These are phyloP conservation scores for Leucocoprinus leucothites DNA, from an alignment of 768 basidiomycete species.

Conservation along the genomic window DNA sequence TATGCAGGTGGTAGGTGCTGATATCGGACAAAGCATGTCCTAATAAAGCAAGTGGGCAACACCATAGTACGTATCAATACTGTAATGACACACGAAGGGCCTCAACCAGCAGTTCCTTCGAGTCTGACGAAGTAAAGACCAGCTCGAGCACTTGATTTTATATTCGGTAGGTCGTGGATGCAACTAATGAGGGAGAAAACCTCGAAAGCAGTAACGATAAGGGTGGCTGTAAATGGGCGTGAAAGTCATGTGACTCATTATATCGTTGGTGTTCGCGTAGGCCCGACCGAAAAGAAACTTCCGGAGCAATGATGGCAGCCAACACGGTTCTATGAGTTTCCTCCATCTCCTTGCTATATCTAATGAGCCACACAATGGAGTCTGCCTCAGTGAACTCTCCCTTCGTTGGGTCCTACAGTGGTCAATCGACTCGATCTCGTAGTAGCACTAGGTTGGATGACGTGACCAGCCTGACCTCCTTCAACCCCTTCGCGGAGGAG, in stretches of 20 bases:
- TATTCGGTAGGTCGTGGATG: too few relatives aligned
- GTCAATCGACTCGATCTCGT: slow-evolving; percentile 54
- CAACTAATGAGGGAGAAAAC: too few relatives aligned
- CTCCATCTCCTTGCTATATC: background rate
- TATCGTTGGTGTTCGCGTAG: background rate
- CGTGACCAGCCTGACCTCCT: slow-evolving; percentile 74
- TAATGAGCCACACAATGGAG: slow-evolving; percentile 16
- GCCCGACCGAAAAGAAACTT: background rate
- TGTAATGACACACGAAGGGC: background rate
- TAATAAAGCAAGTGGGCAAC: too few relatives aligned
- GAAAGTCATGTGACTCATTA: slow-evolving; percentile 1
- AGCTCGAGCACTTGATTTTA: too few relatives aligned
- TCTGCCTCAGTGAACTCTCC: slow-evolving; percentile 31
- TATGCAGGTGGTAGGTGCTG: background rate
- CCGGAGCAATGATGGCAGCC: background rate
- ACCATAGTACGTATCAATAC: background rate
- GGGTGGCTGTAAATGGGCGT: too few relatives aligned
- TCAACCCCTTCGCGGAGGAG: slow-evolving; percentile 91
- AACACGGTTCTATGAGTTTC: background rate
- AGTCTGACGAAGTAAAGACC: too few relatives aligned
- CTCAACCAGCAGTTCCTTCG: too few relatives aligned
- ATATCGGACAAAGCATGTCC: background rate
- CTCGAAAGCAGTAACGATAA: too few relatives aligned
- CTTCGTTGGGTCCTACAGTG: slow-evolving; percentile 31
- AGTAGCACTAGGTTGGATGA: slow-evolving; percentile 65